These are phyloP conservation scores for Epichloe uncinata DNA, from an alignment of 2,329 filamentous ascomycete genomes.

Conservation along the genomic window DNA sequence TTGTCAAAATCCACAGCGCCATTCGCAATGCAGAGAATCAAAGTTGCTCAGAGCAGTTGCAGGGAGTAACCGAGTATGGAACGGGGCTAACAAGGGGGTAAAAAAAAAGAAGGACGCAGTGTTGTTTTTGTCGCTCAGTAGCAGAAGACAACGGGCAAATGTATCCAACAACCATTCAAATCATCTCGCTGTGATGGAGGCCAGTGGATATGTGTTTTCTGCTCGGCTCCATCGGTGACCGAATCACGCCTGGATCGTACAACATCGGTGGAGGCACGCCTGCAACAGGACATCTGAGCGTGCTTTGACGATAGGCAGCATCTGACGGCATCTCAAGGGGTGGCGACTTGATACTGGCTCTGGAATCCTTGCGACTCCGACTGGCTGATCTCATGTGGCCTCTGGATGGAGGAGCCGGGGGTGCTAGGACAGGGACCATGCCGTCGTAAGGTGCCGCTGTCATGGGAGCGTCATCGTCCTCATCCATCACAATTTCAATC, in stretches of 20 bases:
- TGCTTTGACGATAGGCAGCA: conserved; percentile 10
- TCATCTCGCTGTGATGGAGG: conserved; percentile 41
- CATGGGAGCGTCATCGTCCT: conserved; percentile 29
- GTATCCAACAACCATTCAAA: conserved; percentile 20
- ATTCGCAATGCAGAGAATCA: background rate
- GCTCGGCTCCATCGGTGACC: conserved; percentile 19
- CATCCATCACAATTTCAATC: conserved; percentile 55
- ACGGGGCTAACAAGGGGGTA: background rate
- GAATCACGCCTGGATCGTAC: conserved; percentile 24
- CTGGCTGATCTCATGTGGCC: conserved; percentile 46
- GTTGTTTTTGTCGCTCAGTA: background rate
- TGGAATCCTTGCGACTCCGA: conserved; percentile 35
- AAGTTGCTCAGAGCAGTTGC: background rate
- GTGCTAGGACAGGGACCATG: conserved; percentile 30
- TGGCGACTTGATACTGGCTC: conserved; percentile 13
- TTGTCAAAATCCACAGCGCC: background rate
- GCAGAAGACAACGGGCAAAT: background rate
- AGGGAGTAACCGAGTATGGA: background rate
- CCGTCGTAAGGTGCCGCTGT: conserved; percentile 26
- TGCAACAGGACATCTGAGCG: conserved; percentile 17
- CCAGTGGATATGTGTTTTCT: conserved; percentile 35
- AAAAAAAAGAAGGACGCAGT: background rate
- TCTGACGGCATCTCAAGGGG: conserved; percentile 27
- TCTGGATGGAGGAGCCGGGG: conserved; percentile 31
- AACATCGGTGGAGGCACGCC: conserved; percentile 20